Evolutionary conservation across 2,329 filamentous ascomycete species (phyloP).

Genomic region (Pestalotiopsis sp.): DNA sequence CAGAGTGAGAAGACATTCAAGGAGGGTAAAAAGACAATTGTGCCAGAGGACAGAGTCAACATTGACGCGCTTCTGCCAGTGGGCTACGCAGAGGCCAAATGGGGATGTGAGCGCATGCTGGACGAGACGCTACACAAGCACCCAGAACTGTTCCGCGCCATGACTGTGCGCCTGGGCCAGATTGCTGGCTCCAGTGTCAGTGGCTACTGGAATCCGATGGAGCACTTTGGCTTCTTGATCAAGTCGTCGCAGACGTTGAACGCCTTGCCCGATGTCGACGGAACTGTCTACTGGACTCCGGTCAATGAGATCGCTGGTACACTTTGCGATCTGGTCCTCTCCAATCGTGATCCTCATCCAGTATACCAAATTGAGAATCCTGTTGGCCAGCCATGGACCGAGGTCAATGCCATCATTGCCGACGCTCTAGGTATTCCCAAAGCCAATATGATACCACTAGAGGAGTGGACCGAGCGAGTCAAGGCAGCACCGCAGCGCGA

Average conservation of each 20-base stretch:
- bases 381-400: conserved; percentile 26
- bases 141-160: conserved; percentile 43
- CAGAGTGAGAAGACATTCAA: conserved; percentile 21
- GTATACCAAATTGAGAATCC: conserved; percentile 24
- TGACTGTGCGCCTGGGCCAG: conserved; percentile 51
- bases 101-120: conserved; percentile 51
- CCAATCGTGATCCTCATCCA: conserved; percentile 10
- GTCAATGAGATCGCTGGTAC: conserved; percentile 39
- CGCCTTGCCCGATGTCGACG: conserved; percentile 42
- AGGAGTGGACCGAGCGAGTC: conserved; percentile 31
- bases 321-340: conserved; percentile 9
- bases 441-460: conserved; percentile 25
- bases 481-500: conserved; percentile 32
- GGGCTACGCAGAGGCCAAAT: conserved; percentile 58
- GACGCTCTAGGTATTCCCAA: conserved; percentile 24
- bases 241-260: conserved; percentile 51
- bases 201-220: conserved; percentile 57
- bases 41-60: conserved; percentile 45
- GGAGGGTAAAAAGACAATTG: conserved; percentile 18
- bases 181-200: conserved; percentile 51
- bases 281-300: conserved; percentile 46
- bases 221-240: conserved; percentile 52
- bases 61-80: conserved; percentile 43
- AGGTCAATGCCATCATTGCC: conserved; percentile 23
- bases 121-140: conserved; percentile 47